Base-by-base conservation (phyloP, 2,329 filamentous ascomycete species). In the Beauveria bassiana region DNA sequence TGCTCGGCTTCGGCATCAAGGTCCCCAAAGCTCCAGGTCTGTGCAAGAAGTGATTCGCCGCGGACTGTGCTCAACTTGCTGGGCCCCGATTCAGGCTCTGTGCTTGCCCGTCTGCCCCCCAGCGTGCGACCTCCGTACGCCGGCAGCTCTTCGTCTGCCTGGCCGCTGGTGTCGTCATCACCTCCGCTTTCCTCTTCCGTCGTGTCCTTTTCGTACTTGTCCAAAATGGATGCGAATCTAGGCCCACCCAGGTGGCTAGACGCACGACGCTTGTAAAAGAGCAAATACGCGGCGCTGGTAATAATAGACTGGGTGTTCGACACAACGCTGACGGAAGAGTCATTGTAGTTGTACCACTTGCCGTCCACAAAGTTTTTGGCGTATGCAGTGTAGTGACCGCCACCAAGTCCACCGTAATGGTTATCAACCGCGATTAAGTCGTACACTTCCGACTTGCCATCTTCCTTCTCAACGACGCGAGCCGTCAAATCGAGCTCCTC, bases 331-430 rank as follows among this genome's bases (percentile, higher is more conserved):
- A 92, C 90, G 14, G 83, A 85, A 8, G 90, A 89, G 75, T 97
- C 93, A 73, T 99, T 98, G 74, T 96, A 98, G 67, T 96, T 90
- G 73, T 97, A 97, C 95, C 95, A 99, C 73, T 89, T 81, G 62
- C 84, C 84, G 69, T 96, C 91, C 64, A 90, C 81, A 74, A 96
- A 97, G 73, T 96, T 98, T 78, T 91, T 93, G 45, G 92, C 93
- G 73, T 87, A 93, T 31, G 95, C 95, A 22, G 93, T 98, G 77
- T 99, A 99, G 74, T 99, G 95, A 1, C 95, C 95, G 47, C 95
- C 95, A 63, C 92, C 92, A 43, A 99, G 83, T 34, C 92, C 91
- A 64, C 95, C 95, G 72, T 89, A 96, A 74, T 99, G 95, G 71
- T 96, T 93, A 74, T 99, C 95, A 1, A 99, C 92, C 16, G 89